Evolutionary conservation across 2,329 filamentous ascomycete species (phyloP), one percentile per base, ranked within the genome.

Genomic region (Neoscytalidium dimidiatum): DNA sequence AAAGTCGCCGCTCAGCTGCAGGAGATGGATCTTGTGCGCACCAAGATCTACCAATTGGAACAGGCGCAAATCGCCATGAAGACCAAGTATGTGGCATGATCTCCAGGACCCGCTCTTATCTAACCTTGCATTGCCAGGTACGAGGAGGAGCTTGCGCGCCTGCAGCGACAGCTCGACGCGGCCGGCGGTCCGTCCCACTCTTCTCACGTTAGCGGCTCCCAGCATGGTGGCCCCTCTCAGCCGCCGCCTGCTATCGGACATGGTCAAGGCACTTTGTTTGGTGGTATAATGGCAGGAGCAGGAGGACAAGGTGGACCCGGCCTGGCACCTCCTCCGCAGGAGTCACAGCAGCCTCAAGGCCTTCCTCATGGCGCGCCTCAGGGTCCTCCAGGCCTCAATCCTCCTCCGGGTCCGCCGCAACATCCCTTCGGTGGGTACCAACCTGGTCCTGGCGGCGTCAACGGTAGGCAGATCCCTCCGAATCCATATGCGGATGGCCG

Each of bases 1-100:
- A 70, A 78, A 97, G 95, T 98, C 75, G 89, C 92, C 66, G 87
- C 89, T 57, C 95, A 99, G 78, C 90, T 97, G 69, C 90, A 94
- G 74, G 95, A 99, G 81, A 95, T 98, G 86, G 92, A 97, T 76
- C 86, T 97, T 74, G 92, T 99, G 57, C 86, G 94, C 68, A 90
- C 94, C 75, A 97, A 97, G 80, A 92, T 99, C 66, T 97, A 92
- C 74, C 88, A 92, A 71, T 88, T 99, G 78, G 95, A 99, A 78
- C 93, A 96, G 76, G 88, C 90, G 56, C 95, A 98, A 74, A 85
- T 94, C 72, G 88, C 87, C 62, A 88, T 97, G 74, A 98, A 98
- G 83, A 86, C 89, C 79, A 96, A 97, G 94, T 98, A 84, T 11
- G 28, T 60, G 41, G 56, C 56, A 63, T 49, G 63, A 28, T 68